Percentiles rank a stretch among this genome's conserved stretches.
Evolutionary conservation across 2,329 filamentous ascomycete genomes (phyloP).

Genomic region (Colletotrichum siamense): DNA sequence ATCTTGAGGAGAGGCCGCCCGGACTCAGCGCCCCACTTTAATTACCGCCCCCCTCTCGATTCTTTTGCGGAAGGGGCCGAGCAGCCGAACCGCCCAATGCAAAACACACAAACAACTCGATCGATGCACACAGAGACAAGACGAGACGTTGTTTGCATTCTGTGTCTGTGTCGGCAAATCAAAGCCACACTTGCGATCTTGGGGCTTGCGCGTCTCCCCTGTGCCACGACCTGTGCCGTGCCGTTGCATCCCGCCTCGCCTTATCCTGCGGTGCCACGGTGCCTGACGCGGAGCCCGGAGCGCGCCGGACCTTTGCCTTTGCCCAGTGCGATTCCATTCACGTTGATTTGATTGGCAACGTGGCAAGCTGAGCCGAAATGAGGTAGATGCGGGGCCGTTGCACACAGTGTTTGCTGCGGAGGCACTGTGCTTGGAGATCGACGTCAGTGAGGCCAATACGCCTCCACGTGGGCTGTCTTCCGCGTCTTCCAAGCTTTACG

Average conservation of each 20-base stretch:
- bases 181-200: background rate
- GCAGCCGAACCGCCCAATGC: background rate
- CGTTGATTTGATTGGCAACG: background rate
- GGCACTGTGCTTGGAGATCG: background rate
- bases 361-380: background rate
- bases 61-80: conserved; percentile 4
- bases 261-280: background rate
- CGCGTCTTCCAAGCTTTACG: background rate
- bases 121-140: background rate
- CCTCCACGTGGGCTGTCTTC: conserved; percentile 3
- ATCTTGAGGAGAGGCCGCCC: conserved; percentile 5
- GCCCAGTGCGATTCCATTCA: background rate
- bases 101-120: background rate
- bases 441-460: conserved; percentile 17
- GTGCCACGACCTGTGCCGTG: background rate
- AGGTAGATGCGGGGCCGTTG: background rate
- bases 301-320: background rate
- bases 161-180: background rate
- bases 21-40: background rate
- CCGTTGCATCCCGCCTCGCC: background rate
- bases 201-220: background rate
- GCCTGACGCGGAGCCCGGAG: background rate
- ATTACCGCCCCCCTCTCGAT: background rate
- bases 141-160: background rate
- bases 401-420: background rate